phyloP scores from a whole-genome alignment of 1,139 yeast genomes.

The Wickerhamiella pararugosa region DNA sequence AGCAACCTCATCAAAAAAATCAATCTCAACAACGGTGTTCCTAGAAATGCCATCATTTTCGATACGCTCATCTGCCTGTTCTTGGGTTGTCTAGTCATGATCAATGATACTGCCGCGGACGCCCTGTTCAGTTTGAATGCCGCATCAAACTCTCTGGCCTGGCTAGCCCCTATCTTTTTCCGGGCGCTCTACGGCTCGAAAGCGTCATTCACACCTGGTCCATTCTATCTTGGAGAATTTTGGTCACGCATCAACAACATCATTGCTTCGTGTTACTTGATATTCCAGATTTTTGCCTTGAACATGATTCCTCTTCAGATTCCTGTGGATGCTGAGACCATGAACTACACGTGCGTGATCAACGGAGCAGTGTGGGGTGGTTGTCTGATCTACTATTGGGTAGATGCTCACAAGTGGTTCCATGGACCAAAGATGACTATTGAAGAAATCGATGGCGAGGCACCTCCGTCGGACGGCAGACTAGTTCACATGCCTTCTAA shows the following conservation, averaged over 20 bases:
- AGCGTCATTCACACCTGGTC: constrained; percentile 43
- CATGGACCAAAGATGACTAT: constrained; percentile 35
- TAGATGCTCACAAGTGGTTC: constrained; percentile 34
- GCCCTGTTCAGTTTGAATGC: constrained; percentile 43
- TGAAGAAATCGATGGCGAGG: constrained; percentile 13
- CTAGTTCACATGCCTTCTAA: too few species aligned
- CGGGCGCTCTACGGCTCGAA: constrained; percentile 26
- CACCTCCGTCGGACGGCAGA: too few species aligned
- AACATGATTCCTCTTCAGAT: constrained; percentile 16
- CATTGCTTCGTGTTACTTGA: constrained; percentile 10
- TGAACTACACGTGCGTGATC: constrained; percentile 50
- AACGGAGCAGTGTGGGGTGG: constrained; percentile 36
- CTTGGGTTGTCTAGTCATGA: constrained; percentile 42
- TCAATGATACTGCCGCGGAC: constrained; percentile 40
- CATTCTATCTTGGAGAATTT: constrained; percentile 39
- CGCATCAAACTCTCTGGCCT: constrained; percentile 43
- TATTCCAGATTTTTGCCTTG: constrained; percentile 14
- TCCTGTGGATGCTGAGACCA: constrained; percentile 20
- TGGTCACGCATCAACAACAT: constrained; percentile 15
- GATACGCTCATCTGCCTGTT: constrained; percentile 33
- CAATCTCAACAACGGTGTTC: constrained; percentile 36
- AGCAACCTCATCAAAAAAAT: constrained; percentile 27
- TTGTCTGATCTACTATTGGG: constrained; percentile 31
- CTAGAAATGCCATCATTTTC: constrained; percentile 41
- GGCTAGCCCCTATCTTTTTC: constrained; percentile 40